Conservation (phyloP, 768 basidiomycete species). For the Termitomyces sp. region DNA sequence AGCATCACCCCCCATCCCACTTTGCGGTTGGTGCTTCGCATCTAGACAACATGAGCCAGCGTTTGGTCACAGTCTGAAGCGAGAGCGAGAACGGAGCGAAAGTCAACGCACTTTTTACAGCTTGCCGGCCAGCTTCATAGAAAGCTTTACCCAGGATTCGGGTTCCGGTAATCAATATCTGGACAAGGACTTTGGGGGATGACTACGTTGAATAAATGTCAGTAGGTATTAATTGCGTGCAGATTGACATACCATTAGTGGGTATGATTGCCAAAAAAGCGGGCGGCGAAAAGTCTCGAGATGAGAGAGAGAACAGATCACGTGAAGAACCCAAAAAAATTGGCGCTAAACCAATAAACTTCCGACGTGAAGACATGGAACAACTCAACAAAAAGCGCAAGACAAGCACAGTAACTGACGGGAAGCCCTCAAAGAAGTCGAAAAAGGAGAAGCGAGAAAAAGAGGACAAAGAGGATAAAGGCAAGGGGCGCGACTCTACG, state of each 20-base stretch:
- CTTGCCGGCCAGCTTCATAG: conserved; percentile 85
- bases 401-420: conserved; percentile 18
- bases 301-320: neutral
- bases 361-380: conserved; percentile 15
- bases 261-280: neutral
- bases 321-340: conserved; percentile 12
- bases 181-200: conserved; percentile 73
- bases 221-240: neutral
- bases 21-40: conserved; percentile 78
- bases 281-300: neutral
- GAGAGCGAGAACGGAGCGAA: neutral
- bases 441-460: conserved; percentile 32
- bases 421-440: conserved; percentile 31
- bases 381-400: conserved; percentile 48
- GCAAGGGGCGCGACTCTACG: conserved; percentile 31
- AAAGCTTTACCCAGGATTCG: conserved; percentile 92
- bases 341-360: neutral
- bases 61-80: neutral
- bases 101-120: conserved; percentile 75
- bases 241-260: conserved; percentile 12
- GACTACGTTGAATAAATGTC: conserved; percentile 45
- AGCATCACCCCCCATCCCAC: conserved; percentile 60
- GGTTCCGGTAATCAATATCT: conserved; percentile 72
- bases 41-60: conserved; percentile 42
- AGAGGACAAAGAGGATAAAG: conserved; percentile 30